Evolutionary conservation across 1,139 yeast species (phyloP).

Genomic region (Petasospora fabianii): DNA sequence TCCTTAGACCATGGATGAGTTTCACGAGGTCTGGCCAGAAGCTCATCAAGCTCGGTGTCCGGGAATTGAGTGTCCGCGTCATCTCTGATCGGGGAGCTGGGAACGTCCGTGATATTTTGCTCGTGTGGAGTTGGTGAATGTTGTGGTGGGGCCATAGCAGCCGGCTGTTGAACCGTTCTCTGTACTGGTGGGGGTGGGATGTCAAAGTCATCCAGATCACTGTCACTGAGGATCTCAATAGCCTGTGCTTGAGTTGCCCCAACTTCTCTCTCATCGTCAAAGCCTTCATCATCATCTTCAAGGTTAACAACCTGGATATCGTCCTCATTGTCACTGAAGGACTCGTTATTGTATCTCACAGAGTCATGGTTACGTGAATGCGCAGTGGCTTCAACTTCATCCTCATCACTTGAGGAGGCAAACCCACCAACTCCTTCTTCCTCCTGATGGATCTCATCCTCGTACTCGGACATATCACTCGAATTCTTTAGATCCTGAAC

Average conservation of each 20-base stretch:
- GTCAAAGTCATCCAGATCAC: conserved; percentile 22
- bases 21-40: conserved; percentile 16
- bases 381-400: conserved; percentile 15
- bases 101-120: conserved; percentile 2
- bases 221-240: conserved; percentile 21
- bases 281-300: conserved; percentile 18
- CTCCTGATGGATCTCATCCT: conserved; percentile 16
- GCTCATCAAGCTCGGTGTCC: conserved; percentile 22
- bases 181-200: conserved; percentile 15
- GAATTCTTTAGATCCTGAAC: conserved; percentile 12
- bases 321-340: conserved; percentile 7
- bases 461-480: conserved; percentile 12
- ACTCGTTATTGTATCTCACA: too few species aligned
- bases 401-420: conserved; percentile 16
- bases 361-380: too few species aligned
- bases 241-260: conserved; percentile 18
- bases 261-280: conserved; percentile 24
- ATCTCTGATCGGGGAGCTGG: conserved; percentile 13
- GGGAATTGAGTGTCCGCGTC: conserved; percentile 13
- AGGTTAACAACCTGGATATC: conserved; percentile 13
- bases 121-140: not conserved
- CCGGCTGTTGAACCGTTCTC: conserved; percentile 3
- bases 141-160: not conserved
- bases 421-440: conserved; percentile 1
- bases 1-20: conserved; percentile 62